Percentiles rank a stretch among this genome's conserved stretches.
These are phyloP conservation scores for Cucurbita moschata DNA, from an alignment of 306 rosid species.

Conservation along the genomic window DNA sequence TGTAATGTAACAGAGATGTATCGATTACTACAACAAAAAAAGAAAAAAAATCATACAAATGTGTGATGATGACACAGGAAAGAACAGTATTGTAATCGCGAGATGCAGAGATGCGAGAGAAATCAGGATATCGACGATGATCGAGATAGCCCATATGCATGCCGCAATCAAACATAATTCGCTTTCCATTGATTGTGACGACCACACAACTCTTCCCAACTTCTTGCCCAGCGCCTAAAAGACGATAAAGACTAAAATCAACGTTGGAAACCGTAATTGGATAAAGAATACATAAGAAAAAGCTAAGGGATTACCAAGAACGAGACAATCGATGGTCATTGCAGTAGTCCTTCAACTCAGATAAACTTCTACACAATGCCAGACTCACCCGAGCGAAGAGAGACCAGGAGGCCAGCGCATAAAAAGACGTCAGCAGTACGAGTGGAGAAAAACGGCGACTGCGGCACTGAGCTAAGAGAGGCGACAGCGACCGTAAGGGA, in stretches of 20 bases:
- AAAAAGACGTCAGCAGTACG: not conserved
- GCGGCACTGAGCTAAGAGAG: not conserved
- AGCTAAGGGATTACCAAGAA: conserved; percentile 33
- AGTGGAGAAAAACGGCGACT: not conserved
- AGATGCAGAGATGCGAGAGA: conserved; percentile 36
- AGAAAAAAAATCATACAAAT: conserved; percentile 30
- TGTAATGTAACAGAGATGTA: not conserved
- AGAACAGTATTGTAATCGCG: conserved; percentile 29
- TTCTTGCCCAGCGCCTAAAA: conserved; percentile 87
- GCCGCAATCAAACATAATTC: conserved; percentile 94
- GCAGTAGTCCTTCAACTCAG: not conserved
- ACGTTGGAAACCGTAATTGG: not conserved
- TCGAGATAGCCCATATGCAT: conserved; percentile 73
- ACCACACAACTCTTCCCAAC: conserved; percentile 91
- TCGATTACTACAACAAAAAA: not conserved
- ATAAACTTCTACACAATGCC: not conserved
- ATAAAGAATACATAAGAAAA: not conserved
- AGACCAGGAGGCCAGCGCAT: not conserved
- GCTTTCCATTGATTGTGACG: conserved; percentile 67
- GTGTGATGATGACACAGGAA: conserved; percentile 75
- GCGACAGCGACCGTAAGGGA: not conserved
- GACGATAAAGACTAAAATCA: not conserved
- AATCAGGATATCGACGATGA: conserved; percentile 68
- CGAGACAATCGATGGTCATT: conserved; percentile 57
- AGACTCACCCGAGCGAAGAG: not conserved